Evolutionary conservation across 2,329 filamentous ascomycete species (phyloP).

Genomic region (Aspergillus ruber): DNA sequence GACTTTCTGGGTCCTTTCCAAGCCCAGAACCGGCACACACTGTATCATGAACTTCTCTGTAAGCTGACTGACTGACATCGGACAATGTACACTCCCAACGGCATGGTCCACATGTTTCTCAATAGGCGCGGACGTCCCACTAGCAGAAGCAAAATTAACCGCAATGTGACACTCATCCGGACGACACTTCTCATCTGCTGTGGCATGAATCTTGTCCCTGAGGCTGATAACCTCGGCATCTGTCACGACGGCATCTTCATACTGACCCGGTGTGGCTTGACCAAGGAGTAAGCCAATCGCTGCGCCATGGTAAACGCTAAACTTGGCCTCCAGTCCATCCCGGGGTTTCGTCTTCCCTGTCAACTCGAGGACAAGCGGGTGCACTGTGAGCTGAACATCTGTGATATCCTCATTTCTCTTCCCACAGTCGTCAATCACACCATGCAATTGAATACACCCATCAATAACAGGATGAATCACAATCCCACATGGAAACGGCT

Average conservation of each 20-base stretch:
- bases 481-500: constrained; percentile 53
- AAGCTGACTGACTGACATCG: constrained; percentile 42
- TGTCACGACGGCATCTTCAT: constrained; percentile 44
- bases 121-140: constrained; percentile 16
- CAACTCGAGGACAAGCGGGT: constrained; percentile 49
- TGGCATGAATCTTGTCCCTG: constrained; percentile 42
- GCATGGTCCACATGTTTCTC: constrained; percentile 46
- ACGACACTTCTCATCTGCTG: constrained; percentile 33
- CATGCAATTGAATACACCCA: constrained; percentile 43
- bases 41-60: constrained; percentile 48
- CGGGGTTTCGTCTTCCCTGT: constrained; percentile 46
- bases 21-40: constrained; percentile 37
- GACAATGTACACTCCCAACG: constrained; percentile 45
- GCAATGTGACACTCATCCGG: constrained; percentile 40
- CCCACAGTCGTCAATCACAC: constrained; percentile 27
- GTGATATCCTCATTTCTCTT: constrained; percentile 29
- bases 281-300: constrained; percentile 47
- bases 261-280: constrained; percentile 47
- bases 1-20: constrained; percentile 26
- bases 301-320: constrained; percentile 51
- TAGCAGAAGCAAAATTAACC: constrained; percentile 33
- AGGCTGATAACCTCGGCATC: constrained; percentile 36
- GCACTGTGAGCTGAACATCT: constrained; percentile 40
- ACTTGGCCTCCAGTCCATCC: constrained; percentile 49
- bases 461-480: constrained; percentile 53